A percentile compares a stretch with the other conserved stretches of the same genome.
Conservation (phyloP, 768 basidiomycete genomes). For the Austroboletus eburneus region DNA sequence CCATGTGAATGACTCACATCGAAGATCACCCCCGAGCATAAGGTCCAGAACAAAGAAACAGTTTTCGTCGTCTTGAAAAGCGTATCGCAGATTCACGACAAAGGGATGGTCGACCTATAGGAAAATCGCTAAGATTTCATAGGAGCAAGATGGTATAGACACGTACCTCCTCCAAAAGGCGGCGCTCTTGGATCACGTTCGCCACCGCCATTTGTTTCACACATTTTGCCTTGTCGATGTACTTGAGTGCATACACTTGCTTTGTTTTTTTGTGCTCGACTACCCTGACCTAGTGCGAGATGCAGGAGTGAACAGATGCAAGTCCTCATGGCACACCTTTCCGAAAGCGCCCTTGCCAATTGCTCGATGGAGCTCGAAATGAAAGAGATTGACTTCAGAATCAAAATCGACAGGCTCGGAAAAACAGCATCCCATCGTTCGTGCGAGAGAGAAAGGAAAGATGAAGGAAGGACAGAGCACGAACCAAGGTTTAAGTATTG, state of each 20-base stretch:
- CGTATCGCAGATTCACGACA: conserved; percentile 86
- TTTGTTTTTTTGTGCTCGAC: conserved; percentile 95
- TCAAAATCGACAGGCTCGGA: conserved; percentile 84
- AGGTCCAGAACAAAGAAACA: conserved; percentile 98
- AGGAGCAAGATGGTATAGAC: not conserved
- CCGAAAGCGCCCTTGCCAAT: conserved; percentile 98
- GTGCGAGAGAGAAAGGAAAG: conserved; percentile 33
- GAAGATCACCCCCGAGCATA: conserved; percentile 92
- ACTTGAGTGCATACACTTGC: conserved; percentile 92
- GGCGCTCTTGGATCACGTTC: conserved; percentile 91
- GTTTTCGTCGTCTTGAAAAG: conserved; percentile 96
- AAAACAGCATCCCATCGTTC: conserved; percentile 55
- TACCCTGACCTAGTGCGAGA: conserved; percentile 71
- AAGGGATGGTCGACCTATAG: conserved; percentile 83
- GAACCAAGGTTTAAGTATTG: conserved; percentile 22
- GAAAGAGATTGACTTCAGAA: conserved; percentile 82
- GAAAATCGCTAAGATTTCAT: conserved; percentile 7
- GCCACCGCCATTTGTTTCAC: conserved; percentile 88
- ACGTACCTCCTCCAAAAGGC: conserved; percentile 84
- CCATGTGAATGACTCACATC: conserved; percentile 53
- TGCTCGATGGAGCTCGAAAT: conserved; percentile 93
- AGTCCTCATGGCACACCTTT: conserved; percentile 75
- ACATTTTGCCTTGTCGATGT: conserved; percentile 94
- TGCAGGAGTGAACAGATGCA: too few relatives aligned
- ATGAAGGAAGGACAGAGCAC: conserved; percentile 22